Evolutionary conservation across 108 stramenopile genomes (phyloP).

Genomic region (Pseudonitzschia pungens): DNA sequence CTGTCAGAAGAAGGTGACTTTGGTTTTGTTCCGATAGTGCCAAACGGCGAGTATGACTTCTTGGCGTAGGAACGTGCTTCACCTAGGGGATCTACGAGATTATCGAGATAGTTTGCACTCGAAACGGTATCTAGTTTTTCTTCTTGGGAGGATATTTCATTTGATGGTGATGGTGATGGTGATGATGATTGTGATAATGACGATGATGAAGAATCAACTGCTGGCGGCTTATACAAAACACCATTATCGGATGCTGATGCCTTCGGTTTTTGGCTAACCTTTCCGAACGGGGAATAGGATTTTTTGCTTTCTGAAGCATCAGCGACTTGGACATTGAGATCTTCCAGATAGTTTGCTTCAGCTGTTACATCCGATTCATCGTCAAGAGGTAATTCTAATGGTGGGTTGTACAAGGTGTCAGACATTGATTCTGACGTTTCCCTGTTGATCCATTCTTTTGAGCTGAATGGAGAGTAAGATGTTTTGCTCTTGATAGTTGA

Average conservation of each 20-base stretch:
- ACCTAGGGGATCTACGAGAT: not conserved
- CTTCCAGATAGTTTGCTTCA: not conserved
- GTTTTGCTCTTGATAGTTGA: not conserved
- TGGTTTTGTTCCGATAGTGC: not conserved
- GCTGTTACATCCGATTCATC: not conserved
- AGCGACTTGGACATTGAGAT: not conserved
- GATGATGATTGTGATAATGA: too few relatives aligned
- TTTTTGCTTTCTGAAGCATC: not conserved
- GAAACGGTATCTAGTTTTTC: not conserved
- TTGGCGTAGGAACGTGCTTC: not conserved
- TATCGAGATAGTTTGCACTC: not conserved
- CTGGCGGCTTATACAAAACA: slow-evolving; percentile 1
- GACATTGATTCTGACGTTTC: not conserved
- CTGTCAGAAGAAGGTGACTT: not conserved
- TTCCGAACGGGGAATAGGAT: slow-evolving; percentile 1
- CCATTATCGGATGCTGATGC: not conserved
- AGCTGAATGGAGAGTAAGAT: not conserved
- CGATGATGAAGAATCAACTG: not conserved
- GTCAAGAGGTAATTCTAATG: not conserved
- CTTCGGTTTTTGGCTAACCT: not conserved
- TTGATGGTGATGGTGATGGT: too few relatives aligned
- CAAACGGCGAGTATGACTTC: not conserved
- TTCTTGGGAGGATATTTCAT: not conserved
- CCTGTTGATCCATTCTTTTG: not conserved
- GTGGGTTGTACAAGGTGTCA: not conserved